Conservation (phyloP, 1,139 yeast species). For the Saccharomyces hybrid region DNA sequence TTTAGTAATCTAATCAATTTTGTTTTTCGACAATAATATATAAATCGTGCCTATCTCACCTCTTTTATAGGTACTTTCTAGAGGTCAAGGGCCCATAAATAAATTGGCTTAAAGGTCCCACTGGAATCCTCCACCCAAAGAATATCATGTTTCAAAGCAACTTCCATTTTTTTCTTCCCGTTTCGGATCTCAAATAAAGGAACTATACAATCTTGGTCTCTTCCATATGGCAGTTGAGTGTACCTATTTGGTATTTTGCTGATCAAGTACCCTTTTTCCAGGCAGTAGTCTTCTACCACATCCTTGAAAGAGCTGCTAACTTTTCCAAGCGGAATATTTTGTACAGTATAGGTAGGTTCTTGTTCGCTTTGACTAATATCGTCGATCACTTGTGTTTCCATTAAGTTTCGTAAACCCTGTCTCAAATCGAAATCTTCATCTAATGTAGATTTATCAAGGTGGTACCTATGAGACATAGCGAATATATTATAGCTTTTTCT, state of each 20-base stretch:
- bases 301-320: constrained; percentile 38
- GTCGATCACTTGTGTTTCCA: constrained; percentile 1
- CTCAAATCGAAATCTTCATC: constrained; percentile 16
- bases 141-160: constrained; percentile 40
- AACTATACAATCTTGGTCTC: constrained; percentile 12
- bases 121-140: constrained; percentile 33
- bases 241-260: constrained; percentile 13
- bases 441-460: constrained; percentile 9
- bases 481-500: constrained; percentile 5
- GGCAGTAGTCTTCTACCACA: constrained; percentile 40
- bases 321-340: constrained; percentile 28
- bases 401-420: not conserved
- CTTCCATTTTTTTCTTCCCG: constrained; percentile 2
- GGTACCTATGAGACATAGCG: not conserved
- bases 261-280: constrained; percentile 26
- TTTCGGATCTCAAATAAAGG: constrained; percentile 22
- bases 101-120: constrained; percentile 31
- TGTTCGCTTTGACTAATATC: not conserved
- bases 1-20: not conserved
- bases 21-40: not conserved
- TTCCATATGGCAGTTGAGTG: constrained; percentile 16
- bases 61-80: not conserved
- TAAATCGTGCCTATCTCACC: not conserved
- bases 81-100: constrained; percentile 19
- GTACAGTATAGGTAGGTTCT: constrained; percentile 8